Base-by-base conservation (phyloP, 768 basidiomycete species). In the Russula abietina region DNA sequence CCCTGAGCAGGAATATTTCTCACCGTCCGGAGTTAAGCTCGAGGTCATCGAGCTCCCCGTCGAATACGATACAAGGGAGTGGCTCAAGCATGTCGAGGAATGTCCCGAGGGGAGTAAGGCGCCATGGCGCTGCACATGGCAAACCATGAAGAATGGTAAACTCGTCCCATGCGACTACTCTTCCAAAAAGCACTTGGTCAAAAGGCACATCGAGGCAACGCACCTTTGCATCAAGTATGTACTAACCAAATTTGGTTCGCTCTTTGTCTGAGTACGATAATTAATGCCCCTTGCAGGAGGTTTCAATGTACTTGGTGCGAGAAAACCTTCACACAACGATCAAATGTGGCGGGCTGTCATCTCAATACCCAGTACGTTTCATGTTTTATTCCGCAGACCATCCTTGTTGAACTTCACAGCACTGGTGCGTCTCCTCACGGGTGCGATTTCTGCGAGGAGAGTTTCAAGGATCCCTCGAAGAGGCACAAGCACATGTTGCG, bases 391-490 rank as follows among this genome's bases (percentile, higher is more conserved):
- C 73, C 70, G 46, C 46, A 41, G 33, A 26, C 46, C 48, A 12
- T 24, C 45, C 14, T 10, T 10, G 32, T 41, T 59, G 51, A 54
- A 38, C 61, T 16, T 57, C 24, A 50, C 57, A 88, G 86, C 63
- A 86, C 85, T 49, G 81, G 83, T 8, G 77, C 78, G 17, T 77
- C 77, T 22, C 84, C 84, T 16, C 82, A 84, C 58, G 74, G 76
- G 59, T 83, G 83, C 69, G 79, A 75, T 24, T 83, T 71, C 33
- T 87, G 86, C 64, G 77, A 74, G 12, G 75, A 78, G 66, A 71
- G 73, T 16, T 88, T 86, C 76, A 84, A 81, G 57, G 86, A 88
- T 67, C 85, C 85, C 19, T 84, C 86, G 4, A 77, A 85, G 57
- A 75, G 84, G 49, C 84, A 85, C 66, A 76, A 83, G 41, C 86